Percentiles rank a stretch among this genome's conserved stretches.
Evolutionary conservation across 192 early-diverging fungal species (phyloP).

Genomic region (Linnemannia exigua): DNA sequence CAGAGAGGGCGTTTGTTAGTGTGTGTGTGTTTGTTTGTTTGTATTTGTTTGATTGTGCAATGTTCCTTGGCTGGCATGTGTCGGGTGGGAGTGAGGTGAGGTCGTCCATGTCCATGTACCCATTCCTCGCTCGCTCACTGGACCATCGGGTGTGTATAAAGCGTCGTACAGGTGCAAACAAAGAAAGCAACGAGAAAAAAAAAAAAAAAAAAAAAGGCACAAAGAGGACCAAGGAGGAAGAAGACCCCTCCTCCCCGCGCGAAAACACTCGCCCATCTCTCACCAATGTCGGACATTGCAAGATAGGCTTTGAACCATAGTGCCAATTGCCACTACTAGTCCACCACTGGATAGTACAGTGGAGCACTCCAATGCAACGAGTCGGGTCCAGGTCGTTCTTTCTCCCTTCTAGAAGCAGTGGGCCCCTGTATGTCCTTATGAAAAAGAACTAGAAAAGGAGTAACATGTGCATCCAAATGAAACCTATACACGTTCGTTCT

Average conservation of each 20-base stretch:
- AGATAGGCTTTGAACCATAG: neutral
- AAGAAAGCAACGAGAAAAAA: neutral
- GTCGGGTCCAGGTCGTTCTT: constrained; percentile 3
- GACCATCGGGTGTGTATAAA: neutral
- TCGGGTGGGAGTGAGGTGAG: neutral
- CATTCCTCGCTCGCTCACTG: neutral
- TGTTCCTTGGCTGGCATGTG: neutral
- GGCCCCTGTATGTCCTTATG: neutral
- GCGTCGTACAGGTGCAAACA: neutral
- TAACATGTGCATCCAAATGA: constrained; percentile 7
- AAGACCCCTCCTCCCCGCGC: neutral
- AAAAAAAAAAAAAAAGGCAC: neutral
- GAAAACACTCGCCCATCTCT: neutral
- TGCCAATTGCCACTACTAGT: neutral
- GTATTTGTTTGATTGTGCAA: neutral
- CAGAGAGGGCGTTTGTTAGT: neutral
- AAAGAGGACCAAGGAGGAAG: neutral
- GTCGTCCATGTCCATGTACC: constrained; percentile 2
- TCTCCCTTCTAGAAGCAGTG: neutral
- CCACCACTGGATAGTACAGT: too few species aligned
- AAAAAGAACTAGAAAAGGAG: neutral
- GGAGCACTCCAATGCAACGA: neutral
- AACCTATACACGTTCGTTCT: neutral
- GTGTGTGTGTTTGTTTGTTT: constrained; percentile 6
- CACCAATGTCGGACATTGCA: neutral